Evolutionary conservation across 192 early-diverging fungal species (phyloP).

Genomic region (Dissophora ornata): DNA sequence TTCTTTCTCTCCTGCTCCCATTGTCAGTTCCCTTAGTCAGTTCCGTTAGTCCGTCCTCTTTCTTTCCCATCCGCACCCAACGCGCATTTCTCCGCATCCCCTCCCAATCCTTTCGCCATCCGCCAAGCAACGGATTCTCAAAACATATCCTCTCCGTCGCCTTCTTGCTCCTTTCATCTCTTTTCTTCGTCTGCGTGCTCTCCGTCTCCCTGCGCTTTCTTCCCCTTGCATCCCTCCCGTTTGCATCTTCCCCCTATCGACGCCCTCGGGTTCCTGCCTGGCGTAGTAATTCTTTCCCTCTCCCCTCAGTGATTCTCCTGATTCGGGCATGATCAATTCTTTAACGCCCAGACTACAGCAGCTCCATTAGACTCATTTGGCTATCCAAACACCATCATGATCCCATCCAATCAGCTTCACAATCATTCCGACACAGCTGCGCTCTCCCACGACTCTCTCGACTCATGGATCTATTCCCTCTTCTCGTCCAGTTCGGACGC

Average conservation of each 20-base stretch:
- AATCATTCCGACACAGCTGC: background rate
- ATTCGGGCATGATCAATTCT: too few relatives aligned
- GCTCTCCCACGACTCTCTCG: constrained; percentile 8
- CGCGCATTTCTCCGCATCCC: background rate
- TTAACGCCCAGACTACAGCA: background rate
- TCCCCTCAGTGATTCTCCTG: too few relatives aligned
- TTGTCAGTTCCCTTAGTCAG: too few relatives aligned
- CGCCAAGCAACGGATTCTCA: too few relatives aligned
- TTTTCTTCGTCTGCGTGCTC: background rate
- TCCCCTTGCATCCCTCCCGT: background rate
- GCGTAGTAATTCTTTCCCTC: too few relatives aligned
- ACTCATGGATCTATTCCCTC: constrained; percentile 36
- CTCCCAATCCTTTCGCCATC: background rate
- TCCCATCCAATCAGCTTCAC: constrained; percentile 1
- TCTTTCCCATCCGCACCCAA: constrained; percentile 1
- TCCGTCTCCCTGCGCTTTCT: background rate
- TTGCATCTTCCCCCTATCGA: too few relatives aligned
- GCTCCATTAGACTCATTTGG: too few relatives aligned
- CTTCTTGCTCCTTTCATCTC: background rate
- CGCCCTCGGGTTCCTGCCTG: too few relatives aligned
- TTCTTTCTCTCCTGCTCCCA: background rate
- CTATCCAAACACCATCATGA: constrained; percentile 5
- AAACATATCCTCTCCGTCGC: too few relatives aligned
- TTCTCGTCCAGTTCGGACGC: constrained; percentile 31
- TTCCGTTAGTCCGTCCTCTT: too few relatives aligned